phyloP scores from a whole-genome alignment of 1,284 basidiomycete genomes.

The Wolfiporia cocos region DNA sequence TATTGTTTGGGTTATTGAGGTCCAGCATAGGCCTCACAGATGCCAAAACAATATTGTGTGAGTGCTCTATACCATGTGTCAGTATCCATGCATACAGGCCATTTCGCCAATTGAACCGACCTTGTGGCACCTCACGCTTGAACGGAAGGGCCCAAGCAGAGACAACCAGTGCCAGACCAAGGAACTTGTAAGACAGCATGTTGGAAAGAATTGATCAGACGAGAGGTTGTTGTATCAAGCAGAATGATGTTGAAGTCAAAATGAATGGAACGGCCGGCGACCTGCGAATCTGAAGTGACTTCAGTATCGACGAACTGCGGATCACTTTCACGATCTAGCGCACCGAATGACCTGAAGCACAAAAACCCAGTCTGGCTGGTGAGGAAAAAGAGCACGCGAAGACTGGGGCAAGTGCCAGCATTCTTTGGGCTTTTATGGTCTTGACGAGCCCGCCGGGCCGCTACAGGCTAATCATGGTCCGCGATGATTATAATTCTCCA shows the following conservation, averaged over 20 bases:
- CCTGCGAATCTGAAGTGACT: slow-evolving; percentile 12
- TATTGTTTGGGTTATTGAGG: slow-evolving; percentile 54
- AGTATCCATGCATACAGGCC: neutral
- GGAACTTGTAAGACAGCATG: slow-evolving; percentile 39
- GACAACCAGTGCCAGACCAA: slow-evolving; percentile 33
- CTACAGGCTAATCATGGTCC: no score
- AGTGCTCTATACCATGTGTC: slow-evolving; percentile 46
- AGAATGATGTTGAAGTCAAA: slow-evolving; percentile 15
- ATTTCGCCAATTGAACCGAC: no score
- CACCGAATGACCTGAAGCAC: slow-evolving; percentile 9
- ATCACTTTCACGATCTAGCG: no score
- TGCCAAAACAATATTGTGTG: slow-evolving; percentile 52
- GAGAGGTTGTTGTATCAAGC: slow-evolving; percentile 17
- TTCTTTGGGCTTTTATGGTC: neutral
- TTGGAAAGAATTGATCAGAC: slow-evolving; percentile 18
- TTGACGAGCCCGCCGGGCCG: no score
- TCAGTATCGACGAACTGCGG: no score
- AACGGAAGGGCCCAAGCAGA: slow-evolving; percentile 38
- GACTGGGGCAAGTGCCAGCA: neutral
- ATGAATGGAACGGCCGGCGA: slow-evolving; percentile 24
- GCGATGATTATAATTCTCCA: no score
- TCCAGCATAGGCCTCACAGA: slow-evolving; percentile 40
- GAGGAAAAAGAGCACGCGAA: neutral
- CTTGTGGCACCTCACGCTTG: slow-evolving; percentile 62
- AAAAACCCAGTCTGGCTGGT: slow-evolving; percentile 9